phyloP scores from a whole-genome alignment of 2,329 filamentous ascomycete genomes.

The Venturia carpophila region DNA sequence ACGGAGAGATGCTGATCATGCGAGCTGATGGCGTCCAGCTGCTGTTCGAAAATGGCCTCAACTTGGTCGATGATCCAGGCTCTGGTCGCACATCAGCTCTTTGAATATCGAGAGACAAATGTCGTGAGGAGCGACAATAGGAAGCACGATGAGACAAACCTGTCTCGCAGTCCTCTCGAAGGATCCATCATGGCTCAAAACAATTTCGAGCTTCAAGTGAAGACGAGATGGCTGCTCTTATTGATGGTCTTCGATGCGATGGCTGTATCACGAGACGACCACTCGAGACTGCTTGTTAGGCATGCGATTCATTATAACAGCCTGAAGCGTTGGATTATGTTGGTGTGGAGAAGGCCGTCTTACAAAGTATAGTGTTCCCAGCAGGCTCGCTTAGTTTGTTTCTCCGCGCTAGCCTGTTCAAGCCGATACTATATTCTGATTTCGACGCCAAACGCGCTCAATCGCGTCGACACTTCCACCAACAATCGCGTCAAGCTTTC shows the following conservation, averaged over 20 bases:
- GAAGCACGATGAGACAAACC: slow-evolving; percentile 4
- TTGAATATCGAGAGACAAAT: no score
- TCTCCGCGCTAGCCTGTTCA: neutral
- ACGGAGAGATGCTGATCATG: slow-evolving; percentile 15
- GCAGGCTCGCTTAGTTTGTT: no score
- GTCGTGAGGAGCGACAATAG: neutral
- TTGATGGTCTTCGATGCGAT: neutral
- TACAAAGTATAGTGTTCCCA: no score
- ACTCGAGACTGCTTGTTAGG: neutral
- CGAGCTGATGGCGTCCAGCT: slow-evolving; percentile 14
- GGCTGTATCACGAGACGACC: neutral
- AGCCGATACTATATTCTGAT: no score
- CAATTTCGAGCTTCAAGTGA: neutral
- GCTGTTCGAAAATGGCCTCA: slow-evolving; percentile 18
- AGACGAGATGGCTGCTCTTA: neutral
- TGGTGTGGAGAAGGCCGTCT: neutral
- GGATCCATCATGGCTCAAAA: neutral
- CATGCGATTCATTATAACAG: neutral
- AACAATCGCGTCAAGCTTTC: neutral
- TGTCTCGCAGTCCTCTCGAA: neutral
- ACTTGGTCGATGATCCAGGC: slow-evolving; percentile 5
- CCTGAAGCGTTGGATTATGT: neutral
- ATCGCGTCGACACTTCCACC: neutral
- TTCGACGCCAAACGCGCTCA: no score
- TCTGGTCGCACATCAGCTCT: slow-evolving; percentile 2